Evolutionary conservation across 139 green algal species (phyloP).

Genomic region (Auxenochlorella pyrenoidosa): DNA sequence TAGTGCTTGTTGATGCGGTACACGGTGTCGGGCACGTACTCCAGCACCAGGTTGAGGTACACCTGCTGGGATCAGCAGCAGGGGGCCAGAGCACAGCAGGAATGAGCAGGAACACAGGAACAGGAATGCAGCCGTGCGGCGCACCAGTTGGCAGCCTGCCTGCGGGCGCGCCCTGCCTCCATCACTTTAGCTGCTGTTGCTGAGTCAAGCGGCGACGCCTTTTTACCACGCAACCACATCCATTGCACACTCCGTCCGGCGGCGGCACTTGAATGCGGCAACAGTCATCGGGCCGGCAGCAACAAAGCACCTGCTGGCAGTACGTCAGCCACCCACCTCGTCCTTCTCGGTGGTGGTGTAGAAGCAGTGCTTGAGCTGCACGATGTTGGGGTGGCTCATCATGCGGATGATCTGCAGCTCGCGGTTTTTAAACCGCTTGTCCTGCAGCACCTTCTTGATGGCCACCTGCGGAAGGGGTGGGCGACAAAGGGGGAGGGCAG

Average conservation of each 20-base stretch:
- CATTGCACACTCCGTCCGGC: no score
- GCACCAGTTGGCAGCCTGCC: background rate
- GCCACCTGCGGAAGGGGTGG: conserved; percentile 76
- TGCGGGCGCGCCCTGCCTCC: no score
- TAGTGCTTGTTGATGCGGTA: conserved; percentile 98
- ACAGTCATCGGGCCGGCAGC: no score
- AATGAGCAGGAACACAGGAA: background rate
- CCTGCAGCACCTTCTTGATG: conserved; percentile 99
- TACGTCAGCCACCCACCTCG: no score
- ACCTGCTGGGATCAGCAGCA: conserved; percentile 70
- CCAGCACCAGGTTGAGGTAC: conserved; percentile 99
- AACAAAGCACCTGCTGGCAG: background rate
- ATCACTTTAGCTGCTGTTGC: no score
- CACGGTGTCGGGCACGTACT: conserved; percentile 98
- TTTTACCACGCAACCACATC: no score
- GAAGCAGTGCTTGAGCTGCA: conserved; percentile 98
- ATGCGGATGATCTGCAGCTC: conserved; percentile 99
- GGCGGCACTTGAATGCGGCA: no score
- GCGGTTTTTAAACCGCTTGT: conserved; percentile 99
- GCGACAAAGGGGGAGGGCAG: background rate
- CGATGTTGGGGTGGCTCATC: conserved; percentile 97
- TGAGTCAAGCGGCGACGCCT: no score
- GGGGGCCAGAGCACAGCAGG: background rate
- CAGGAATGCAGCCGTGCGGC: background rate
- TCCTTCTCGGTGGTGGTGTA: conserved; percentile 84